Evolutionary conservation across 768 basidiomycete genomes (phyloP).

Genomic region (Lactarius hatsudake): DNA sequence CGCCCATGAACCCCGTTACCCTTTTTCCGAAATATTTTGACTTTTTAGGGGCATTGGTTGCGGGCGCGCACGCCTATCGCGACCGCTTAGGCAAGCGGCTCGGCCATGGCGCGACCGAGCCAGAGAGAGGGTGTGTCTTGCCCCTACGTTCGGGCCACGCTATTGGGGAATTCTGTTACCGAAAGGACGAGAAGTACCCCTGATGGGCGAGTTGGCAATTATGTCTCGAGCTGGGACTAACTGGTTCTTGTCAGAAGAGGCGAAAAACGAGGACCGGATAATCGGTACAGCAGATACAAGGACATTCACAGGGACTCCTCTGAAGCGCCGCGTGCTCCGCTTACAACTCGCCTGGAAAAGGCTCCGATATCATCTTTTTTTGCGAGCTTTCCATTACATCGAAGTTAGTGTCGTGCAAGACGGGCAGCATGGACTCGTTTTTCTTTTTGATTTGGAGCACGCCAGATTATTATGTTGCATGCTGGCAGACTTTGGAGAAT

Average conservation of each 20-base stretch:
- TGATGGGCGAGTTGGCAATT: not conserved
- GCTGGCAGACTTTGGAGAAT: not conserved
- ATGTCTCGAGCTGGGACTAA: not conserved
- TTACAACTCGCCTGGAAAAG: not conserved
- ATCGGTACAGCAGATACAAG: not conserved
- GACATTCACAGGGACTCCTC: not conserved
- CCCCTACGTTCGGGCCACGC: not conserved
- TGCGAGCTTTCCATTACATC: not conserved
- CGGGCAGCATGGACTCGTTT: not conserved
- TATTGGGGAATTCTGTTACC: not conserved
- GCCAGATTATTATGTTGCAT: not conserved
- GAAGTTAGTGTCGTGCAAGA: not conserved
- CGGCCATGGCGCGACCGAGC: not conserved
- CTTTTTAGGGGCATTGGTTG: slow-evolving; percentile 11
- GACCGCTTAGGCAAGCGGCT: slow-evolving; percentile 20
- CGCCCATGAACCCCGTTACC: slow-evolving; percentile 12
- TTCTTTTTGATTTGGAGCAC: not conserved
- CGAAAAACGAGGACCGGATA: not conserved
- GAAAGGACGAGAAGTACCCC: not conserved
- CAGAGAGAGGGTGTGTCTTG: not conserved
- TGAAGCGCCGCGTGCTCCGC: not conserved
- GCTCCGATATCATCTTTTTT: not conserved
- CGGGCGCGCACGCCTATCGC: slow-evolving; percentile 1
- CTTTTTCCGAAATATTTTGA: slow-evolving; percentile 13
- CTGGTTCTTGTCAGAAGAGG: not conserved